A percentile compares a stretch with the other conserved stretches of the same genome.
Evolutionary conservation across 1,284 basidiomycete genomes (phyloP).

Genomic region (Sphagnurus paluster): DNA sequence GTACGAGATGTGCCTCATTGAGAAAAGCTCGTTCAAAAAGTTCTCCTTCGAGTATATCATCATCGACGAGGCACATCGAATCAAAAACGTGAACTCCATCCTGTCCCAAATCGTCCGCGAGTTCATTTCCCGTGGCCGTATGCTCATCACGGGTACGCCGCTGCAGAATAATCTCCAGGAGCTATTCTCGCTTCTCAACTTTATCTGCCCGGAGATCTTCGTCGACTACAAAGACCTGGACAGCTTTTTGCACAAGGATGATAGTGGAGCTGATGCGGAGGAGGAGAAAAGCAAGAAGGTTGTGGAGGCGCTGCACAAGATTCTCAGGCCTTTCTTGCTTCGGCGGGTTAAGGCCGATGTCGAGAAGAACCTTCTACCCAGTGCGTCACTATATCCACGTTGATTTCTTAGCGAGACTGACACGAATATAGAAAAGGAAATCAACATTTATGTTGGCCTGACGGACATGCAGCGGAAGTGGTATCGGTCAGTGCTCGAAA

Average conservation of each 20-base stretch:
- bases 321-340: conserved; percentile 92
- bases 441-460: conserved; percentile 98
- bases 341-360: conserved; percentile 97
- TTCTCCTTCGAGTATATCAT: conserved; percentile 98
- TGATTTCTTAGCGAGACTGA: conserved; percentile 10
- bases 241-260: conserved; percentile 80
- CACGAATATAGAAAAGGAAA: conserved; percentile 90
- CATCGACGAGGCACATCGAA: conserved; percentile 98
- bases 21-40: conserved; percentile 90
- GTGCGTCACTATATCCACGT: conserved; percentile 40
- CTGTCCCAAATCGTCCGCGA: conserved; percentile 93
- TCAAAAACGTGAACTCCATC: conserved; percentile 99
- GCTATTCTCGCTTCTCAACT: conserved; percentile 94
- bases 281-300: conserved; percentile 90
- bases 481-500: conserved; percentile 95
- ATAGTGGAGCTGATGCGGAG: conserved; percentile 71
- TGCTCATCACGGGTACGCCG: conserved; percentile 97
- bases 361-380: conserved; percentile 94
- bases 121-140: conserved; percentile 85
- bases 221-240: conserved; percentile 76
- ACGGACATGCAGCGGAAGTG: conserved; percentile 99
- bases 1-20: conserved; percentile 97
- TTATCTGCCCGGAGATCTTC: conserved; percentile 87
- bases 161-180: conserved; percentile 98
- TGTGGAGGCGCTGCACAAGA: conserved; percentile 97